Evolutionary conservation across 352 stramenopile genomes (phyloP), one percentile per base, ranked within the genome.

Genomic region (Phytophthora citricola): DNA sequence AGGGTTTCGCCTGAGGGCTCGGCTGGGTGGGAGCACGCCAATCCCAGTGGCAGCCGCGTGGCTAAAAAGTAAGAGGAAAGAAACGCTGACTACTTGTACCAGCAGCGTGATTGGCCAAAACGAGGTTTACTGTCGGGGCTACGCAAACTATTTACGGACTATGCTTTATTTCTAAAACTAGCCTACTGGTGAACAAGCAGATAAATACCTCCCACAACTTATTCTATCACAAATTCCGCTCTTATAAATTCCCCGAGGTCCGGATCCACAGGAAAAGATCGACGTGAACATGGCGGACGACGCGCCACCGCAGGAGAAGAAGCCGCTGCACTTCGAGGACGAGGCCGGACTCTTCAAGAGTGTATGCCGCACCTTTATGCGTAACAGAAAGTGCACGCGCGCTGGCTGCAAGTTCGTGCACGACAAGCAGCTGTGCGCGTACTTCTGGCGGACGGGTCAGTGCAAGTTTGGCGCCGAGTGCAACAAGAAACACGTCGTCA

Each of bases 401-500:
- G 27, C 40, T 9, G 47, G 59, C 60, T 91, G 84, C 69, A 71
- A 59, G 40, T 66, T 64, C 46, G 73, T 91, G 54, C 84, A 92
- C 59, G 84, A 92, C 72, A 59, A 53, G 54, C 52, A 74, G 47
- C 65, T 90, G 20, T 92, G 83, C 27, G 12, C 26, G 6, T 62
- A 55, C 54, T 92, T 75, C 52, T 91, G 75, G 63, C 76, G 73
- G 26, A 66, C 64, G 1, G 81, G 84, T 45, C 45, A 64, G 14
- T 91, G 84, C 73, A 87, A 80, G 58, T 80, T 82, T 22, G 78
- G 69, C 12, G 76, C 58, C n/a, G 78, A 78, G 57, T 91, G 84
- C 66, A 66, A 62, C 41, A 69, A 64, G 45, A 90, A 89, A 63
- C 81, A 92, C 63, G 81, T 81, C 31, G 71, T 90, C 43, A 89